Percentiles rank a stretch among this genome's conserved stretches.
These are phyloP conservation scores for Pyricularia grisea DNA, from an alignment of 2,329 filamentous ascomycete species.

Conservation along the genomic window DNA sequence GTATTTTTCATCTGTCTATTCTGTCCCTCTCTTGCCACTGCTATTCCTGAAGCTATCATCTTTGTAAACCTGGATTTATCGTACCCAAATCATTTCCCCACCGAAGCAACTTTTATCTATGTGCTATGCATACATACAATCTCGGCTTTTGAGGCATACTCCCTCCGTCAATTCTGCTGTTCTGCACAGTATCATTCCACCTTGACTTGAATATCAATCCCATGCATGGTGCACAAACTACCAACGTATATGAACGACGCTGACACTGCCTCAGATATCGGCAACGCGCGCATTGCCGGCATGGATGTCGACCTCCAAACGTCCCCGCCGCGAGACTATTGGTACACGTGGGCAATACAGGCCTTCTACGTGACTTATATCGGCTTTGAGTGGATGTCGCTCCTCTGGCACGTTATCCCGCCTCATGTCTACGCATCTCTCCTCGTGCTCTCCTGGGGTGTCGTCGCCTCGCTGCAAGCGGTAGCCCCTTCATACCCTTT, in stretches of 20 bases:
- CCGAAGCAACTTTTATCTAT: background rate
- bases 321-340: slow-evolving; percentile 28
- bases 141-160: background rate
- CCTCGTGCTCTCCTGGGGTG: slow-evolving; percentile 70
- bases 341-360: slow-evolving; percentile 52
- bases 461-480: slow-evolving; percentile 66
- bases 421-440: slow-evolving; percentile 49
- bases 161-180: background rate
- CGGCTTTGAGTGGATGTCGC: slow-evolving; percentile 54
- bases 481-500: slow-evolving; percentile 53
- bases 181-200: background rate
- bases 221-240: no score
- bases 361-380: slow-evolving; percentile 57
- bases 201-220: background rate
- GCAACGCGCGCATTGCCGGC: slow-evolving; percentile 54
- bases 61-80: background rate
- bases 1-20: background rate
- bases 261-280: slow-evolving; percentile 37
- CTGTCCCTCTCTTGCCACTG: background rate
- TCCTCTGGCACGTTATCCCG: slow-evolving; percentile 51
- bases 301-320: slow-evolving; percentile 53
- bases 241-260: background rate
- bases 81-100: background rate
- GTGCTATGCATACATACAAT: background rate
- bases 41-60: background rate